phyloP scores from a whole-genome alignment of 2,329 filamentous ascomycete species.

The Parascedosporium putredinis region DNA sequence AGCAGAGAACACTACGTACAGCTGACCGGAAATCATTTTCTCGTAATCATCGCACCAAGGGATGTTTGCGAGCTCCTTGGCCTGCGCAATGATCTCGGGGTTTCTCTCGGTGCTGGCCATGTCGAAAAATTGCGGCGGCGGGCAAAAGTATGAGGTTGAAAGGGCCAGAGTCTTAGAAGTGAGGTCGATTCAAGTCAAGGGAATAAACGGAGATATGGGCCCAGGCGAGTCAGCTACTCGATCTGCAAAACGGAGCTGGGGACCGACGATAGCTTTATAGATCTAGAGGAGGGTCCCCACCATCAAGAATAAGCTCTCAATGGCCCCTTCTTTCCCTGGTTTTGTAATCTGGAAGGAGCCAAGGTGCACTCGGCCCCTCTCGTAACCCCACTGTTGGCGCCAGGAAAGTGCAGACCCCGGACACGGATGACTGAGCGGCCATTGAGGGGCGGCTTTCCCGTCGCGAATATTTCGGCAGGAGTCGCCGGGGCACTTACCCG shows the following conservation, averaged over 20 bases:
- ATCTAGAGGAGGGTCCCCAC: too few relatives aligned
- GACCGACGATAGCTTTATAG: neutral
- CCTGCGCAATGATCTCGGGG: constrained; percentile 28
- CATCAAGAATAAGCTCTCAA: too few relatives aligned
- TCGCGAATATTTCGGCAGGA: too few relatives aligned
- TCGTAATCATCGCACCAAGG: constrained; percentile 52
- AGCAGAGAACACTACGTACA: constrained; percentile 26
- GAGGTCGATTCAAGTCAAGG: neutral
- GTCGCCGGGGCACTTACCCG: too few relatives aligned
- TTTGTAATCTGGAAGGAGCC: too few relatives aligned
- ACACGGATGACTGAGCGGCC: too few relatives aligned
- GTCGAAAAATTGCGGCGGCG: neutral
- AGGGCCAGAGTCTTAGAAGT: neutral
- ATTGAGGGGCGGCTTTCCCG: too few relatives aligned
- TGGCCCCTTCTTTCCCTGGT: too few relatives aligned
- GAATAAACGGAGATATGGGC: neutral
- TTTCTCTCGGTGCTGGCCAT: constrained; percentile 27
- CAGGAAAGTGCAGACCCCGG: too few relatives aligned
- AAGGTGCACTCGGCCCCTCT: too few relatives aligned
- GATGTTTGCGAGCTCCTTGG: constrained; percentile 36
- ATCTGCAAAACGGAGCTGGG: too few relatives aligned
- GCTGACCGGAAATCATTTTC: constrained; percentile 54
- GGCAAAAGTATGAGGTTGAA: neutral
- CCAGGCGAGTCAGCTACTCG: neutral
- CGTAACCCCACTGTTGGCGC: too few relatives aligned